phyloP scores from a whole-genome alignment of 768 basidiomycete genomes.

The Phaeotremella fagi region DNA sequence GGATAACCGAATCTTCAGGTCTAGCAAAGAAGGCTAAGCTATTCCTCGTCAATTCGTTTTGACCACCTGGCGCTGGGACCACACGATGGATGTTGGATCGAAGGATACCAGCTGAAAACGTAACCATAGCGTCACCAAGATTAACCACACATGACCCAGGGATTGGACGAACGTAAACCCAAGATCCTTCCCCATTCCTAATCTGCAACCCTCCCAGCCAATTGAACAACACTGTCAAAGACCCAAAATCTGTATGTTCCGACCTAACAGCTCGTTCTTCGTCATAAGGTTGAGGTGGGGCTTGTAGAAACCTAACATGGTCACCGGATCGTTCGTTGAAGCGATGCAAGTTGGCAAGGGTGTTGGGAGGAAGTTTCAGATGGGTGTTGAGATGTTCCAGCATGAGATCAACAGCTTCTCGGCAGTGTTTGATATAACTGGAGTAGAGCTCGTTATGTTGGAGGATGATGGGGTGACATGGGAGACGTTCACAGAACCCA shows the following conservation, averaged over 20 bases:
- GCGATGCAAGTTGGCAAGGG: constrained; percentile 16
- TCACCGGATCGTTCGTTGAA: constrained; percentile 18
- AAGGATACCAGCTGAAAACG: constrained; percentile 63
- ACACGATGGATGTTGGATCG: constrained; percentile 64
- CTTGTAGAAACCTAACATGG: constrained; percentile 19
- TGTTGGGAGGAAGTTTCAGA: constrained; percentile 13
- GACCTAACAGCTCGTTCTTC: constrained; percentile 10
- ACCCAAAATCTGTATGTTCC: constrained; percentile 28
- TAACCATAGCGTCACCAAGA: constrained; percentile 59
- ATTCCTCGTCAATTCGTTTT: constrained; percentile 58
- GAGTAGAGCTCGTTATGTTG: constrained; percentile 13
- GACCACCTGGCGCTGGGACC: constrained; percentile 55
- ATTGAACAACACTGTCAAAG: constrained; percentile 22
- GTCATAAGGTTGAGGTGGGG: constrained; percentile 7
- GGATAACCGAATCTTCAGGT: constrained; percentile 56
- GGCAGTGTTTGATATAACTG: constrained; percentile 15
- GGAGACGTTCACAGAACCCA: constrained; percentile 14
- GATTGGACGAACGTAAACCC: constrained; percentile 52
- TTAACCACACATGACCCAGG: constrained; percentile 61
- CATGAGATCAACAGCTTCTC: constrained; percentile 14
- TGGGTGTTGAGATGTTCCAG: constrained; percentile 16
- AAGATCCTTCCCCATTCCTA: constrained; percentile 7
- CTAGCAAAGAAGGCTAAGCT: constrained; percentile 67
- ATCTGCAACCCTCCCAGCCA: constrained; percentile 25
- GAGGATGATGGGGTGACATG: constrained; percentile 13